Evolutionary conservation across 2,329 filamentous ascomycete species (phyloP).

Genomic region (Alternaria ventricosa): DNA sequence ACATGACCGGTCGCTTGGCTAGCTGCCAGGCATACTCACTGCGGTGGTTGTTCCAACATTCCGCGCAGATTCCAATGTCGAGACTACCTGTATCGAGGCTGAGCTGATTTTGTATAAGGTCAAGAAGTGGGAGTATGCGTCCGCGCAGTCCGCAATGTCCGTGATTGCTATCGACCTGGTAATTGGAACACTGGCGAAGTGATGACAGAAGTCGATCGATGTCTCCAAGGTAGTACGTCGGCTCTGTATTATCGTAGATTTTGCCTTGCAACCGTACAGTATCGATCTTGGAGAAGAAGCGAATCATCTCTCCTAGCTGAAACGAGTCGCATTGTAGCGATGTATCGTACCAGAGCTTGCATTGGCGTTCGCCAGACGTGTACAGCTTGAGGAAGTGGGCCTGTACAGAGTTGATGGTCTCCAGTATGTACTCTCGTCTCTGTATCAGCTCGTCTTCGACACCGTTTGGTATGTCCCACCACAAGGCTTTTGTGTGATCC

Average conservation of each 20-base stretch:
- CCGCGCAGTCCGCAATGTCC: conserved; percentile 74
- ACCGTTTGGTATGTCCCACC: conserved; percentile 75
- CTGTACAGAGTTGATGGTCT: conserved; percentile 73
- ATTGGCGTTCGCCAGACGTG: conserved; percentile 71
- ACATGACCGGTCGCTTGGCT: conserved; percentile 55
- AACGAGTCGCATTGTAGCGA: conserved; percentile 76
- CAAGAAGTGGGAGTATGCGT: conserved; percentile 69
- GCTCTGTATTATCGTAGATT: conserved; percentile 49
- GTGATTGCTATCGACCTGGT: conserved; percentile 77
- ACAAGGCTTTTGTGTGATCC: conserved; percentile 58
- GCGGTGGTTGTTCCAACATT: conserved; percentile 53
- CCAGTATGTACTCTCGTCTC: conserved; percentile 70
- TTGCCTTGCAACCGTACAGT: conserved; percentile 63
- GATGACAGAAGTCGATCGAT: conserved; percentile 66
- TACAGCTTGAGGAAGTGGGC: conserved; percentile 72
- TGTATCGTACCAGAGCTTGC: conserved; percentile 76
- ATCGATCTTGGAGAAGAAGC: conserved; percentile 69
- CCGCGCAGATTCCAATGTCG: conserved; percentile 54
- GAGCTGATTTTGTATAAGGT: conserved; percentile 62
- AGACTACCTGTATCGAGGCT: conserved; percentile 40
- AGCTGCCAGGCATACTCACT: conserved; percentile 53
- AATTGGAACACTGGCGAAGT: conserved; percentile 71
- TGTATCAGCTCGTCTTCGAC: conserved; percentile 74
- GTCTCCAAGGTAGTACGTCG: conserved; percentile 64
- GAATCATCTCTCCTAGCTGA: conserved; percentile 78